Conservation (phyloP, 2,329 filamentous ascomycete genomes). For the Colletotrichum sp. region DNA sequence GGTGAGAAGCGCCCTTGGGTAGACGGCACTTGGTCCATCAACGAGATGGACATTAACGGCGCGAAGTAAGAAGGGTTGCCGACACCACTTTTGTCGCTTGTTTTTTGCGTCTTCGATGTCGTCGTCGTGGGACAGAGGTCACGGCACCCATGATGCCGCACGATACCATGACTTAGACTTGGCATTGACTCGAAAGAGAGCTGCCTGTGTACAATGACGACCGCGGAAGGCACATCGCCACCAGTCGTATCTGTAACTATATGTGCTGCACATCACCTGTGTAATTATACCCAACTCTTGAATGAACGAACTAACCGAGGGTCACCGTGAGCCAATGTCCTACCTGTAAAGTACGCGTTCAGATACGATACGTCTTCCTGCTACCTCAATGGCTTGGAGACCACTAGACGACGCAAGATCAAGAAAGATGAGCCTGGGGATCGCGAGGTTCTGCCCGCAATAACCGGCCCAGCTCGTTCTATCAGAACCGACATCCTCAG, state of each 20-base stretch:
- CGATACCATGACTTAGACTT: neutral
- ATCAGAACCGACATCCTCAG: constrained; percentile 67
- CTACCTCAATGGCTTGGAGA: constrained; percentile 59
- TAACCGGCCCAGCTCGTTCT: constrained; percentile 54
- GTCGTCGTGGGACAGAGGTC: neutral
- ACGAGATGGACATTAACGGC: constrained; percentile 73
- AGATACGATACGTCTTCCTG: constrained; percentile 71
- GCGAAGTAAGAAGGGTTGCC: constrained; percentile 29
- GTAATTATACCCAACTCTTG: constrained; percentile 23
- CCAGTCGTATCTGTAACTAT: constrained; percentile 6
- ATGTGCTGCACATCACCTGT: constrained; percentile 11
- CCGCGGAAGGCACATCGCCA: neutral
- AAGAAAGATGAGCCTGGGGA: constrained; percentile 32
- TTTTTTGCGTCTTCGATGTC: neutral
- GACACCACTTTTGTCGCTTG: neutral
- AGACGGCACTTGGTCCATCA: constrained; percentile 74
- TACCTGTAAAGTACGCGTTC: constrained; percentile 48
- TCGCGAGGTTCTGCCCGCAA: neutral
- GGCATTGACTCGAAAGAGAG: neutral
- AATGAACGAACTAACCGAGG: neutral
- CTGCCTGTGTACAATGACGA: neutral
- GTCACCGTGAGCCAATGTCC: neutral
- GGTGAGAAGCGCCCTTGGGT: constrained; percentile 86
- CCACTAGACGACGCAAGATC: constrained; percentile 67
- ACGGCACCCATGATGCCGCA: neutral